Evolutionary conservation across 805 yeast genomes (phyloP), one percentile per base, ranked within the genome.

Genomic region (Candida gorgasii): DNA sequence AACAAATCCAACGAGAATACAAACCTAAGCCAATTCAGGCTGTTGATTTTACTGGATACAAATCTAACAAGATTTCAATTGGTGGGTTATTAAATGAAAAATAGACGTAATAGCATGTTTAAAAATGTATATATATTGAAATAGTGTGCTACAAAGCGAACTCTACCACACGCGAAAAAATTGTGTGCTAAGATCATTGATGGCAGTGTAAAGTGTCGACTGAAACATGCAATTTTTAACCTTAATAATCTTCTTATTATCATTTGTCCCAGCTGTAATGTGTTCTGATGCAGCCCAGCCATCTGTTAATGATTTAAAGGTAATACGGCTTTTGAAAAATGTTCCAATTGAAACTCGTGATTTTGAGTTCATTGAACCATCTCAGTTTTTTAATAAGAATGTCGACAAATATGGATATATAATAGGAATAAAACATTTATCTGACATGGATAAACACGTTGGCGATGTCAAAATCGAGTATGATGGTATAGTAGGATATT

Each of bases 11-110:
- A 30, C 22, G 20, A 19, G 27, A 11, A 12, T 11, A 23, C 13
- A 24, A 24, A 13, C 15, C 12, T 16, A 34, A 34, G 15, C 28
- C 37, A 14, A 34, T 34, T 8, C 28, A 34, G 28, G 49, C 49
- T 1, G 45, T 46, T 6, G 52, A 48, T 32, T 48, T 49, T 30
- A 49, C 51, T 9, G 32, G 45, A 5, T 44, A 35, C 37, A 47
- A 45, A 17, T 17, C 32, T 5, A 45, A 45, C 24, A 44, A 47
- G 26, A 44, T 42, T 27, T 69, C 75, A 11, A 68, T 70, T 27
- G 70, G 70, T 4, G 73, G 73, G 4, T 47, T 69, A 30, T 60
- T 70, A 31, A 70, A 70, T 45, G 64, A 42, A 8, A 29, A 24
- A 12, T 28, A 16, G 26, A 5, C 7, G 17, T 6, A 2, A 22